A percentile compares a stretch with the other conserved stretches of the same genome.
phyloP scores from a whole-genome alignment of 345 rosid species.

The Populus simonii region DNA sequence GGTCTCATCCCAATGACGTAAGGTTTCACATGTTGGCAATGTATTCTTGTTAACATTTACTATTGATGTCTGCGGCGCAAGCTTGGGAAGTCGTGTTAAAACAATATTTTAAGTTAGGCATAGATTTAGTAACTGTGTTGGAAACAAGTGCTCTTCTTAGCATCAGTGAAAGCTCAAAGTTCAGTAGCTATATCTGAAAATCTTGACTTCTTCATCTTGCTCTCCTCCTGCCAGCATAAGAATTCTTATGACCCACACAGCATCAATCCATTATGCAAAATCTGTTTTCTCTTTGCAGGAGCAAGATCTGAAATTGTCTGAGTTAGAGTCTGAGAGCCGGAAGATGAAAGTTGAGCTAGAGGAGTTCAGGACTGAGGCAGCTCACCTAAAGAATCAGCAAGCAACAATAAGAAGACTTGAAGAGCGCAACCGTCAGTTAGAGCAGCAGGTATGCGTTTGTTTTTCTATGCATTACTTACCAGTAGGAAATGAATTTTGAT shows the following conservation, averaged over 20 bases:
- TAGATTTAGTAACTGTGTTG: not conserved
- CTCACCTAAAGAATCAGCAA: slow-evolving; percentile 95
- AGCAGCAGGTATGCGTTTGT: slow-evolving; percentile 68
- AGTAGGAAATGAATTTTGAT: not conserved
- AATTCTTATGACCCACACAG: not conserved
- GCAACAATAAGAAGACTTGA: slow-evolving; percentile 98
- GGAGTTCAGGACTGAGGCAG: slow-evolving; percentile 89
- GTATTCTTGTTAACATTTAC: too few relatives aligned
- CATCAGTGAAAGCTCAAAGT: not conserved
- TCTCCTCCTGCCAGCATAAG: not conserved
- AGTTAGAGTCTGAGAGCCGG: slow-evolving; percentile 86
- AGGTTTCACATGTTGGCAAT: too few relatives aligned
- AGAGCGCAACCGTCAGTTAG: slow-evolving; percentile 95
- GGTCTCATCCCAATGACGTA: too few relatives aligned
- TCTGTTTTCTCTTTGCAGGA: slow-evolving; percentile 51
- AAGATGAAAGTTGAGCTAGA: slow-evolving; percentile 98
- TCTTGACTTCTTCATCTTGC: not conserved
- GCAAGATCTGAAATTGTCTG: slow-evolving; percentile 81
- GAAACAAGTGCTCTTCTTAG: not conserved
- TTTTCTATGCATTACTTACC: not conserved
- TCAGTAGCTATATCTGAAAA: not conserved
- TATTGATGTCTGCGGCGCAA: too few relatives aligned
- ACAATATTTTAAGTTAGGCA: too few relatives aligned
- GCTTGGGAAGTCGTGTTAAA: too few relatives aligned
- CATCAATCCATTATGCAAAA: not conserved